A percentile compares a stretch with the other conserved stretches of the same genome.
Evolutionary conservation across 108 stramenopile species (phyloP).

Genomic region (Skeletonema tropicum): DNA sequence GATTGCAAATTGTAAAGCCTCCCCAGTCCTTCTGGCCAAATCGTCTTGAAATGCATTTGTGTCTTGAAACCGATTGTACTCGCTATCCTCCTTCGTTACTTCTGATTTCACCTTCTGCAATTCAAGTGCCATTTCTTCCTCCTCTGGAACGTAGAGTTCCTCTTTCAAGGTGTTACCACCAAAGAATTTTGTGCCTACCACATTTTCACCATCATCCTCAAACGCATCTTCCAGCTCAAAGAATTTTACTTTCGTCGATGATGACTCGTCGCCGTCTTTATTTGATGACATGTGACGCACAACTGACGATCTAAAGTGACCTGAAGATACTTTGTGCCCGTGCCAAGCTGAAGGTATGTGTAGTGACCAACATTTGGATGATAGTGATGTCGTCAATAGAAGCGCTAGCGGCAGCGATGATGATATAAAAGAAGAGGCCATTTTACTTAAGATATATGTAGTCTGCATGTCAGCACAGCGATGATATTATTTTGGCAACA

Average conservation of each 20-base stretch:
- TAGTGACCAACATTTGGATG: constrained; percentile 2
- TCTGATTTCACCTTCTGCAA: constrained; percentile 27
- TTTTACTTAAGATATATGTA: background rate
- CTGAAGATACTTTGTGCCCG: background rate
- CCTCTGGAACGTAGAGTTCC: constrained; percentile 72
- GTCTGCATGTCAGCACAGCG: too few relatives aligned
- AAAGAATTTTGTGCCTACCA: constrained; percentile 52
- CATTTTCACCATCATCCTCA: constrained; percentile 42
- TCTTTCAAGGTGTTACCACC: constrained; percentile 81
- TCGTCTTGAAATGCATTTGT: constrained; percentile 46
- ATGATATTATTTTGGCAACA: too few relatives aligned
- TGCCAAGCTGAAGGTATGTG: background rate
- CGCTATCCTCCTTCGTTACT: constrained; percentile 8
- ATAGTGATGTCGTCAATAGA: background rate
- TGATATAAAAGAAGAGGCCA: background rate
- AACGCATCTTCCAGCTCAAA: constrained; percentile 46
- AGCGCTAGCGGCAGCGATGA: background rate
- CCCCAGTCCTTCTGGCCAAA: constrained; percentile 45
- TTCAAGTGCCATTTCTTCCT: constrained; percentile 56
- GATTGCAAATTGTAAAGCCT: constrained; percentile 62
- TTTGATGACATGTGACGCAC: constrained; percentile 2
- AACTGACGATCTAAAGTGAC: background rate
- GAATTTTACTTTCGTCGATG: constrained; percentile 18
- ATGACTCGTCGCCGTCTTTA: constrained; percentile 12
- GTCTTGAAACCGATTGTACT: constrained; percentile 59